Evolutionary conservation across 345 rosid species (phyloP).

Genomic region (Syzygium aromaticum): DNA sequence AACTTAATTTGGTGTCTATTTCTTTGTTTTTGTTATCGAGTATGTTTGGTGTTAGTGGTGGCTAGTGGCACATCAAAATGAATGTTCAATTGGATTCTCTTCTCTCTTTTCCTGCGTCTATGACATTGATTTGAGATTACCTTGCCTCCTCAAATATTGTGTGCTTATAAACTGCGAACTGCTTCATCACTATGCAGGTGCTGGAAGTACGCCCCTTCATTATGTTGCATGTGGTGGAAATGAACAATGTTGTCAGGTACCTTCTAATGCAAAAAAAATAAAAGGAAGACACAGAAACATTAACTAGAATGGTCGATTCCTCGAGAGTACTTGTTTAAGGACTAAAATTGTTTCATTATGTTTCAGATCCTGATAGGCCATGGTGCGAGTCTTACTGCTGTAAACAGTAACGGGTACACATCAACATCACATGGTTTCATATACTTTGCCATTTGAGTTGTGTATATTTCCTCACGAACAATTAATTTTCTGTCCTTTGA

Average conservation of each 20-base stretch:
- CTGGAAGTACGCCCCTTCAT: conserved; percentile 89
- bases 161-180: neutral
- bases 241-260: conserved; percentile 77
- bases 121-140: neutral
- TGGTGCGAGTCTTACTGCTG: conserved; percentile 49
- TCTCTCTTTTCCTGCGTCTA: neutral
- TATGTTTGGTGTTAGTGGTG: neutral
- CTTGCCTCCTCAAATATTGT: neutral
- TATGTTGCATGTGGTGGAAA: conserved; percentile 93
- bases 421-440: neutral
- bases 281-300: neutral
- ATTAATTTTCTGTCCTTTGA: neutral
- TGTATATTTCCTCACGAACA: neutral
- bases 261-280: neutral
- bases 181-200: conserved; percentile 30
- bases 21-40: neutral
- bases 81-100: neutral
- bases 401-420: conserved; percentile 57
- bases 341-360: conserved; percentile 1
- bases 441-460: neutral
- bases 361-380: conserved; percentile 56
- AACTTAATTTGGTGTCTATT: neutral
- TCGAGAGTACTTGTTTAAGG: neutral
- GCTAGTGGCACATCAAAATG: neutral
- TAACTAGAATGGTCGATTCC: neutral